phyloP scores from a whole-genome alignment of 192 early-diverging fungal species.

The Coemansia javaensis region DNA sequence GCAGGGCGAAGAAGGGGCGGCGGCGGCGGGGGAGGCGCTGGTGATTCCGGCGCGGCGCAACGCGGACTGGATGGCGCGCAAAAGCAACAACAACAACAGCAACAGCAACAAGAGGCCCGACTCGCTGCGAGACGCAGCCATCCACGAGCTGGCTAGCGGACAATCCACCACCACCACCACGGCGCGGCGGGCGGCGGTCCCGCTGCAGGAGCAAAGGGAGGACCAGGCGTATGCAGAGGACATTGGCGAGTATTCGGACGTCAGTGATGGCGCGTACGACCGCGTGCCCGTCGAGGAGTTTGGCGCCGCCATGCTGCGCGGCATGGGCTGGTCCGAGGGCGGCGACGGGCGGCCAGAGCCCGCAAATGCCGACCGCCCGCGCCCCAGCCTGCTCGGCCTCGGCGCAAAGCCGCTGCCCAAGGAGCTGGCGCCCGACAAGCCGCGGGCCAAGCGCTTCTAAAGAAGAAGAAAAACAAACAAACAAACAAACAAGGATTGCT shows the following conservation, averaged over 20 bases:
- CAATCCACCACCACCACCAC: not conserved
- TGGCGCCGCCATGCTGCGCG: slow-evolving; percentile 78
- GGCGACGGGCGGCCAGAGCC: slow-evolving; percentile 14
- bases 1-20: slow-evolving; percentile 4
- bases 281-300: slow-evolving; percentile 84
- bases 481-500: not conserved
- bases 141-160: slow-evolving; percentile 3
- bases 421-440: not conserved
- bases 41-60: slow-evolving; percentile 29
- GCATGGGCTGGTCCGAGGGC: slow-evolving; percentile 78
- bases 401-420: slow-evolving; percentile 63
- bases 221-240: not conserved
- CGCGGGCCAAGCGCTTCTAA: no score
- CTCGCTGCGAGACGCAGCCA: not conserved
- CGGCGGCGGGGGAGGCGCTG: slow-evolving; percentile 1
- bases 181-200: not conserved
- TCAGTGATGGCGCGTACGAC: slow-evolving; percentile 63
- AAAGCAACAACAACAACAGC: no score
- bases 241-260: slow-evolving; percentile 8
- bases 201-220: not conserved
- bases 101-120: not conserved
- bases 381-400: slow-evolving; percentile 75
- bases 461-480: no score
- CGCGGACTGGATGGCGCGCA: slow-evolving; percentile 21
- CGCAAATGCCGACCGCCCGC: slow-evolving; percentile 18